Base-by-base conservation (phyloP, 768 basidiomycete species). In the Cubamyces sp. region DNA sequence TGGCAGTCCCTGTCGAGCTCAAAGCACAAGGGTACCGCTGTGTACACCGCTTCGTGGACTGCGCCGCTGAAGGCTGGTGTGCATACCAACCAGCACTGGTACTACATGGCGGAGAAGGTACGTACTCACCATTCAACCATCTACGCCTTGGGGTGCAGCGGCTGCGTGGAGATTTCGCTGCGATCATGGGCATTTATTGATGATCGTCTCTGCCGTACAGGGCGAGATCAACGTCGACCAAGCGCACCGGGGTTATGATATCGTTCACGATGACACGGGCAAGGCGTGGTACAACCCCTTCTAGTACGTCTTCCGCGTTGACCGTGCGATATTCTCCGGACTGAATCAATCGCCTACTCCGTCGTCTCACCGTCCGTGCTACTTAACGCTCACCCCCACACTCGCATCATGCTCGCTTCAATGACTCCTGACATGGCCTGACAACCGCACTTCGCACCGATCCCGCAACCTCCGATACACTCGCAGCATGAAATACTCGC, bases 41-140 rank as follows among this genome's bases (percentile, higher is more conserved):
- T 96, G 1, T 97, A 94, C 77, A 95, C 95, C 5, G 94, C 95
- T 9, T 91, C 90, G 54, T 97, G 94, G 94, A 95, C 94, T 0
- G 94, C 95, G 0, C 95, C 94, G 18, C 77, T 94, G 61, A 91
- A 91, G 72, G 82, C 91, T 21, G 94, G 94, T n/a, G 82, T 96
- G 9, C 94, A 96, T 74, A 88, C 90, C 8, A 90, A 88, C 42
- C 94, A 97, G 70, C 88, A 92, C 70, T 96, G 92, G 91, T 94
- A 96, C 75, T 96, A 95, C 76, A 92, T 96, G 90, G 94, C 84
- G 51, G 90, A 92, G 78, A 96, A 92, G 81, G 92, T 87, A 55
- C 8, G 67, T 52, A 45, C 18, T 47, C 45, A 57, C 23, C 28
- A 47, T 57, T 25, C 41, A 26, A 21, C 28, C 53, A 40, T 40